phyloP scores from a whole-genome alignment of 2,329 filamentous ascomycete species.

The Stemphylium beticola region DNA sequence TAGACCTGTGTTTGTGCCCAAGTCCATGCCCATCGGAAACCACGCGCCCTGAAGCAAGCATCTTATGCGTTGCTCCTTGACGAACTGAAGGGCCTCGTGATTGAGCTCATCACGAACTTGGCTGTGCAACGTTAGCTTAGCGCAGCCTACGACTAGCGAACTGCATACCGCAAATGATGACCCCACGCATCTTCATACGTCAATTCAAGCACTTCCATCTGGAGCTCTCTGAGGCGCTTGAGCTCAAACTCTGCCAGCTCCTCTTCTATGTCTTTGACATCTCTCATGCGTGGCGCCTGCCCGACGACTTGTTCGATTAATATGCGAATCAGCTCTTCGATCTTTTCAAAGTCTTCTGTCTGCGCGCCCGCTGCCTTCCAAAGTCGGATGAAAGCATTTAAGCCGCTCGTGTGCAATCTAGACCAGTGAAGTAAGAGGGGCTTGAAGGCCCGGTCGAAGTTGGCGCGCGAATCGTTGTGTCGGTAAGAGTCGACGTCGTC shows the following conservation, averaged over 20 bases:
- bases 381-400: conserved; percentile 86
- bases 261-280: conserved; percentile 86
- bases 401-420: conserved; percentile 79
- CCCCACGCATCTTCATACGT: conserved; percentile 97
- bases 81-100: conserved; percentile 90
- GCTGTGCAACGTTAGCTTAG: conserved; percentile 41
- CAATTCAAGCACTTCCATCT: conserved; percentile 90
- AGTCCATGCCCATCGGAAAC: conserved; percentile 70
- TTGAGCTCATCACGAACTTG: conserved; percentile 92
- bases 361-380: conserved; percentile 92
- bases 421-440: conserved; percentile 94
- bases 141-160: not conserved
- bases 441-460: conserved; percentile 84
- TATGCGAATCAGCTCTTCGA: conserved; percentile 88
- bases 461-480: conserved; percentile 77
- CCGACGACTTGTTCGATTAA: conserved; percentile 89
- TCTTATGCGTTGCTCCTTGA: conserved; percentile 94
- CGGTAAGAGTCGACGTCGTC: conserved; percentile 79
- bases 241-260: conserved; percentile 86
- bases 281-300: conserved; percentile 78
- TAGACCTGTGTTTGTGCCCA: conserved; percentile 55
- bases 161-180: conserved; percentile 70
- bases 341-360: conserved; percentile 88
- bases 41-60: conserved; percentile 88
- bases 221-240: conserved; percentile 76